phyloP scores from a whole-genome alignment of 2,329 filamentous ascomycete species.

The Bipolaris sorokiniana region DNA sequence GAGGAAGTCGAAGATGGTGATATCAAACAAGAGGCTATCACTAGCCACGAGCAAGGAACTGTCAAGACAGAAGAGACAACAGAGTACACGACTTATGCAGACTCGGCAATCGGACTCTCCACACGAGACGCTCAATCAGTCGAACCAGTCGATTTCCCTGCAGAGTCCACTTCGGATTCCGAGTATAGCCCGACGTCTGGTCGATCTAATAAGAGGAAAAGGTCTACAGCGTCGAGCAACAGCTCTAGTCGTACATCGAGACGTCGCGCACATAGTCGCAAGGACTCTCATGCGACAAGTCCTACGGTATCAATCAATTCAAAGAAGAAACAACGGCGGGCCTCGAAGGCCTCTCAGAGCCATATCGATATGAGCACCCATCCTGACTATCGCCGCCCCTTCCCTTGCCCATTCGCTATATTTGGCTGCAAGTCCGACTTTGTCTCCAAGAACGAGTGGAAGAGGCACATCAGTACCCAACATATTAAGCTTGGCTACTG shows the following conservation, averaged over 20 bases:
- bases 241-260: slow-evolving; percentile 24
- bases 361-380: slow-evolving; percentile 15
- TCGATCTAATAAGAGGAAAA: slow-evolving; percentile 31
- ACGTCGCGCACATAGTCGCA: slow-evolving; percentile 29
- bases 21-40: slow-evolving; percentile 31
- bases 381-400: slow-evolving; percentile 56
- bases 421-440: slow-evolving; percentile 79
- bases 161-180: slow-evolving; percentile 43
- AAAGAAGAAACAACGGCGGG: slow-evolving; percentile 27
- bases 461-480: slow-evolving; percentile 81
- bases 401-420: slow-evolving; percentile 77
- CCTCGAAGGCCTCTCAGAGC: slow-evolving; percentile 18
- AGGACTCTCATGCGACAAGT: slow-evolving; percentile 25
- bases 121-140: slow-evolving; percentile 47
- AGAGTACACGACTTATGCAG: slow-evolving; percentile 26
- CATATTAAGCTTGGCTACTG: slow-evolving; percentile 78
- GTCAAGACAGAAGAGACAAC: slow-evolving; percentile 25
- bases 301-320: slow-evolving; percentile 17
- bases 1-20: slow-evolving; percentile 35
- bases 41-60: slow-evolving; percentile 24
- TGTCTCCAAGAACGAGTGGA: slow-evolving; percentile 91
- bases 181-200: slow-evolving; percentile 42
- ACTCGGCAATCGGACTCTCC: slow-evolving; percentile 38
- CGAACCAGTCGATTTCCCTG: slow-evolving; percentile 37
- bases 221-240: slow-evolving; percentile 36